These are phyloP conservation scores for Kwoniella botswanensis DNA, from an alignment of 768 basidiomycete species.

Conservation along the genomic window DNA sequence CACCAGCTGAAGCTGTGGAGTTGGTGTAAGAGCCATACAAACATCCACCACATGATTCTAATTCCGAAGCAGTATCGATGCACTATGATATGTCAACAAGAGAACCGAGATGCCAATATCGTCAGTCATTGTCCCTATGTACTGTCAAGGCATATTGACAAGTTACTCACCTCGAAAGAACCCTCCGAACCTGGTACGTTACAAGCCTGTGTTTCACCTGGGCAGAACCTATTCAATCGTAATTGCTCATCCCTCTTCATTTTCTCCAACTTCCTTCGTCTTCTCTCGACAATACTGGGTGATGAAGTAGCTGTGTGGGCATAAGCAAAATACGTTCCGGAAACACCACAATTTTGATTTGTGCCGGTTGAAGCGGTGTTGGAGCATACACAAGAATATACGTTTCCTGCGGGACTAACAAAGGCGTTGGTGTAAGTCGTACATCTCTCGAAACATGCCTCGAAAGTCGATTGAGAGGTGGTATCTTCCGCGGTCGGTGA, in stretches of 20 bases:
- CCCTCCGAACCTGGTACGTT: not conserved
- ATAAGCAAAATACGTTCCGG: not conserved
- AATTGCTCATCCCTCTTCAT: not conserved
- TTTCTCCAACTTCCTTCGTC: not conserved
- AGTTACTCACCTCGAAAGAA: not conserved
- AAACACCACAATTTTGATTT: not conserved
- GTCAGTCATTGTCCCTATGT: too few species aligned
- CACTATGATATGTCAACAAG: not conserved
- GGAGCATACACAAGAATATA: too few species aligned
- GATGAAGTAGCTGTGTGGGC: not conserved
- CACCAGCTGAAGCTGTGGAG: not conserved
- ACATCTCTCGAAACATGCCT: not conserved
- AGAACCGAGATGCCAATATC: too few species aligned
- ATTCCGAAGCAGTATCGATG: not conserved
- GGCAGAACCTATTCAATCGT: not conserved
- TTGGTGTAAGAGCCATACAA: not conserved
- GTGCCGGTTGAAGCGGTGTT: too few species aligned
- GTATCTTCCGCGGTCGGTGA: not conserved
- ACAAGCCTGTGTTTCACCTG: not conserved
- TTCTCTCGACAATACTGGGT: not conserved
- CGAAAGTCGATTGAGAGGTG: not conserved
- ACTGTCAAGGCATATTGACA: too few species aligned
- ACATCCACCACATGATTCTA: conserved; percentile 1
- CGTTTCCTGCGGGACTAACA: not conserved
- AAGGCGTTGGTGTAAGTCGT: not conserved